These are phyloP conservation scores for Porphyrellus cyaneotinctus DNA, from an alignment of 768 basidiomycete species.

Conservation along the genomic window DNA sequence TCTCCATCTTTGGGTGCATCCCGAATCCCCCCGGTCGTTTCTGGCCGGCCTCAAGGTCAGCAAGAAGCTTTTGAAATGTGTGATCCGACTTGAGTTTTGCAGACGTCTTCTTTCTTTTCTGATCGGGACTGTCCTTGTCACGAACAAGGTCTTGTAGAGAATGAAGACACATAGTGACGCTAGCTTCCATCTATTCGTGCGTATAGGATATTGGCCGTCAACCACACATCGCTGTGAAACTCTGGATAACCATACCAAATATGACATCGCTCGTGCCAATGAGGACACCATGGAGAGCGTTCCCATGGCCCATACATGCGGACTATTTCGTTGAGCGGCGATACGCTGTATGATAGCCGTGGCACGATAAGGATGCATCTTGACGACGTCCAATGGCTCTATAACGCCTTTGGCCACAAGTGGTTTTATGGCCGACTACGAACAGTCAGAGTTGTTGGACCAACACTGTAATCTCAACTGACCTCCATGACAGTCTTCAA, in stretches of 20 bases:
- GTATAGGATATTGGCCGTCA: neutral
- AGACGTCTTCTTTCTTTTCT: constrained; percentile 36
- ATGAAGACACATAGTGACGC: constrained; percentile 72
- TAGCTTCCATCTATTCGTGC: constrained; percentile 68
- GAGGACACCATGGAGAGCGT: constrained; percentile 49
- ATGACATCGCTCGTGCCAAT: constrained; percentile 82
- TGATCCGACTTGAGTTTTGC: constrained; percentile 49
- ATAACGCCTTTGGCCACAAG: constrained; percentile 41
- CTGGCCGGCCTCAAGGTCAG: constrained; percentile 60
- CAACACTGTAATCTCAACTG: constrained; percentile 18
- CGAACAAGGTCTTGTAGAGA: constrained; percentile 50
- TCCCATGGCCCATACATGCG: constrained; percentile 45
- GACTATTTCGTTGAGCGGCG: constrained; percentile 31
- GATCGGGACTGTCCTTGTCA: constrained; percentile 31
- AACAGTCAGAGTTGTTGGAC: constrained; percentile 3
- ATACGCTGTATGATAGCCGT: constrained; percentile 41
- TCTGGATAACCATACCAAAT: constrained; percentile 55
- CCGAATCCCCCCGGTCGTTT: constrained; percentile 45
- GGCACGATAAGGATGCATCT: constrained; percentile 64
- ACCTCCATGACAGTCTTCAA: constrained; percentile 76
- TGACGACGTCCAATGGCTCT: constrained; percentile 50
- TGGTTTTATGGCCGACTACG: constrained; percentile 34
- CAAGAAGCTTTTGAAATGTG: constrained; percentile 60
- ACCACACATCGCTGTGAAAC: neutral
- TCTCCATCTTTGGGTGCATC: constrained; percentile 91